phyloP scores from a whole-genome alignment of 208 protist species.

The Leishmania mexicana region DNA sequence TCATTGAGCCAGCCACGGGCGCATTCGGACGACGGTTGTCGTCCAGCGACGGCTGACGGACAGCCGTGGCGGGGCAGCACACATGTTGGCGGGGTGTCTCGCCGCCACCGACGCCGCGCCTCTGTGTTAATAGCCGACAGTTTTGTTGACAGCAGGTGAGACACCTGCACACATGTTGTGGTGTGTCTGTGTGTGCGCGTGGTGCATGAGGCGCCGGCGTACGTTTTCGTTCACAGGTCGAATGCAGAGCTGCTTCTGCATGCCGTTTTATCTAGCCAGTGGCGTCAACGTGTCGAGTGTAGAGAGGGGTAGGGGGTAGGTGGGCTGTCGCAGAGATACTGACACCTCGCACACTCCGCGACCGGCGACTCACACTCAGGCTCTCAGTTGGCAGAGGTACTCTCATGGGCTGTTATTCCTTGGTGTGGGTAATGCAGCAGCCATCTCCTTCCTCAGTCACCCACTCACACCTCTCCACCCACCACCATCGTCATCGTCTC shows the following conservation, averaged over 20 bases:
- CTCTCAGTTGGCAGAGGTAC: not conserved
- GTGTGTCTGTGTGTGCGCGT: too few species aligned
- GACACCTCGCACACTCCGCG: not conserved
- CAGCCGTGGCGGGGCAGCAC: not conserved
- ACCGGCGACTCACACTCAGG: not conserved
- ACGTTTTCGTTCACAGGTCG: not conserved
- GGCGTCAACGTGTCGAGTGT: not conserved
- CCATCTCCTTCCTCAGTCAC: not conserved
- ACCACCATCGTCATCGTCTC: not conserved
- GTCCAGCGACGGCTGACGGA: not conserved
- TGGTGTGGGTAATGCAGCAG: not conserved
- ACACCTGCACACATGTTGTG: not conserved
- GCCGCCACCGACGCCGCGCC: slow-evolving; percentile 13
- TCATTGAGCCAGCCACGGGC: not conserved
- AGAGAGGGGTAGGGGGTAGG: not conserved
- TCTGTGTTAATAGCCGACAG: slow-evolving; percentile 58
- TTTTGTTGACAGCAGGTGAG: slow-evolving; percentile 32
- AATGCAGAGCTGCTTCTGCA: not conserved
- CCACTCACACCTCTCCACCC: not conserved
- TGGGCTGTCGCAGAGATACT: not conserved
- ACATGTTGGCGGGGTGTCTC: not conserved
- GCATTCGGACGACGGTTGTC: not conserved
- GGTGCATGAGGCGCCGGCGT: too few species aligned
- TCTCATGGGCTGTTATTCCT: not conserved
- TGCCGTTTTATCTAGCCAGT: not conserved